phyloP scores from a whole-genome alignment of 2,329 filamentous ascomycete species.

The Botrytis galanthina region DNA sequence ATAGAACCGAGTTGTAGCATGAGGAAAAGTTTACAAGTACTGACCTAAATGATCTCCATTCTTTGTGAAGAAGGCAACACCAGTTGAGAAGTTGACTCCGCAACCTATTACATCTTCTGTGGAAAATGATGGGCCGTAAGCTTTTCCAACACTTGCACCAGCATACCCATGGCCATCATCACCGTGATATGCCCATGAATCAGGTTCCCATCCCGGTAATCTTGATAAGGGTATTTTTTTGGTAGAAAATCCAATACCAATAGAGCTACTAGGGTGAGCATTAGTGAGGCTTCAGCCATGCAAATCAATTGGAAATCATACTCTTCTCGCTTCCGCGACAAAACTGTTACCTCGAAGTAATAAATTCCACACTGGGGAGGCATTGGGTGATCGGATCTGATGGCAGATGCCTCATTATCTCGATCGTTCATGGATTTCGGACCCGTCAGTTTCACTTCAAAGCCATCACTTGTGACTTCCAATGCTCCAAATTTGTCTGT shows the following conservation, averaged over 20 bases:
- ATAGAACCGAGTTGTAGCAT: neutral
- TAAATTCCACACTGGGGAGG: slow-evolving; percentile 89
- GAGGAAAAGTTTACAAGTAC: slow-evolving; percentile 25
- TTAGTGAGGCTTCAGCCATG: slow-evolving; percentile 23
- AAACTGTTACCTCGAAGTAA: slow-evolving; percentile 77
- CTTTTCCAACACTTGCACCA: slow-evolving; percentile 54
- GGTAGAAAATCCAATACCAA: slow-evolving; percentile 61
- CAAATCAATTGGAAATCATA: slow-evolving; percentile 40
- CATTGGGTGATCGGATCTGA: slow-evolving; percentile 83
- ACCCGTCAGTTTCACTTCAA: slow-evolving; percentile 63
- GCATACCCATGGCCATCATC: slow-evolving; percentile 64
- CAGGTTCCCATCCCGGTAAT: slow-evolving; percentile 64
- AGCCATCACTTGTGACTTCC: slow-evolving; percentile 71
- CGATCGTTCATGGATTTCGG: slow-evolving; percentile 48
- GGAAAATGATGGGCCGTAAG: slow-evolving; percentile 56
- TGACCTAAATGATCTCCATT: slow-evolving; percentile 58
- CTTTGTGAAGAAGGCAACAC: slow-evolving; percentile 67
- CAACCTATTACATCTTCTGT: slow-evolving; percentile 61
- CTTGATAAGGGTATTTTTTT: slow-evolving; percentile 53
- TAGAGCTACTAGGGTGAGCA: slow-evolving; percentile 49
- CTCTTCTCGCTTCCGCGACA: slow-evolving; percentile 67
- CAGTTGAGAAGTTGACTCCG: slow-evolving; percentile 63
- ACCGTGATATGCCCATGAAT: slow-evolving; percentile 68
- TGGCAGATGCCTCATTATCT: slow-evolving; percentile 74
- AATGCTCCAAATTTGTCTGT: slow-evolving; percentile 71